Percentiles rank a stretch among this genome's conserved stretches.
These are phyloP conservation scores for Suaeda aralocaspica DNA, from an alignment of 148 eudicot genomes.

Conservation along the genomic window DNA sequence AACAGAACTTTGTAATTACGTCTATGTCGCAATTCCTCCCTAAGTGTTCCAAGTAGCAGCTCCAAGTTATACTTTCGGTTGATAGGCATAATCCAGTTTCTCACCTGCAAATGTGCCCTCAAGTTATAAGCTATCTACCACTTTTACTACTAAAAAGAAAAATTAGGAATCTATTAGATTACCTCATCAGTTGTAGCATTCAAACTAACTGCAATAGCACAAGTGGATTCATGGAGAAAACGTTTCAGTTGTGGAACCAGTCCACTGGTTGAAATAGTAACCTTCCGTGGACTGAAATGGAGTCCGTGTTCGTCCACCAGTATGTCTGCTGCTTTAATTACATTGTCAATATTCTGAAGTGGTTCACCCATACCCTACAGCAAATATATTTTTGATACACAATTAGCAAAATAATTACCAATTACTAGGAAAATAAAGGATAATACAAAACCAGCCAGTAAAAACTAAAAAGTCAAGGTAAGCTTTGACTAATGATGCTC, in stretches of 20 bases:
- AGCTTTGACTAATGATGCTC: not conserved
- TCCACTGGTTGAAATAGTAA: constrained; percentile 89
- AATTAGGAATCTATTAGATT: constrained; percentile 7
- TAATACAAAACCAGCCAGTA: not conserved
- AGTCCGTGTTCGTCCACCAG: constrained; percentile 93
- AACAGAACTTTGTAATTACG: constrained; percentile 78
- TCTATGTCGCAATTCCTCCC: constrained; percentile 56
- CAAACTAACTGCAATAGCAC: constrained; percentile 84
- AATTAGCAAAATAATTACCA: constrained; percentile 5
- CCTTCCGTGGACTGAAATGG: constrained; percentile 88
- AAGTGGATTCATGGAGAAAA: constrained; percentile 64
- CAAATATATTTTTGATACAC: constrained; percentile 3
- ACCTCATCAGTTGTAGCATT: constrained; percentile 96
- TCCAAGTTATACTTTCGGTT: constrained; percentile 88
- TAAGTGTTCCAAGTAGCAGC: constrained; percentile 72
- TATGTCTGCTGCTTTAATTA: constrained; percentile 75
- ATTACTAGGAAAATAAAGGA: not conserved
- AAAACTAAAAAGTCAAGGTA: not conserved
- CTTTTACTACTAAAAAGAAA: not conserved
- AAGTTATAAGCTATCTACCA: not conserved
- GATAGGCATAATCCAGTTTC: constrained; percentile 98
- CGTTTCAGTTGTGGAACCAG: constrained; percentile 90
- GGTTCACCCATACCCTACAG: constrained; percentile 99
- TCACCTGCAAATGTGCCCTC: constrained; percentile 46
- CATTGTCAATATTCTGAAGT: constrained; percentile 89